A percentile compares a stretch with the other conserved stretches of the same genome.
Evolutionary conservation across 2,329 filamentous ascomycete genomes (phyloP).

Genomic region (Cladosporium sp.): DNA sequence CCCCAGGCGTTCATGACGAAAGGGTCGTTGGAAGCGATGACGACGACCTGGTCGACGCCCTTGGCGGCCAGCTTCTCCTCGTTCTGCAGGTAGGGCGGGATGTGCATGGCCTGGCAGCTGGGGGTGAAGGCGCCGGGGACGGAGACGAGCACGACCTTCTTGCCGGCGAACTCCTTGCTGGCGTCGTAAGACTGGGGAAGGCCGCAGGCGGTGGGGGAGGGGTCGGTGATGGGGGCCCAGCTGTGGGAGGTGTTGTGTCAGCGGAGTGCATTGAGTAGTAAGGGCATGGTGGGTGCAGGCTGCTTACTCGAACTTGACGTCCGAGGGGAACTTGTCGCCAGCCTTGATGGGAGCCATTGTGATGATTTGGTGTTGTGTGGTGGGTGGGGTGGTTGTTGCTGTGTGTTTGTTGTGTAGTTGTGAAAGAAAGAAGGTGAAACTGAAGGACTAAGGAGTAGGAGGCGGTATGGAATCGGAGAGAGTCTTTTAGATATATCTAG

Average conservation of each 20-base stretch:
- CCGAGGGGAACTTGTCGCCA: constrained; percentile 81
- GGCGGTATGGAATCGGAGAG: not conserved
- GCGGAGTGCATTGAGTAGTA: constrained; percentile 6
- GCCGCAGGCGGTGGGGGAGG: constrained; percentile 72
- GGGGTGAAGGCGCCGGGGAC: constrained; percentile 82
- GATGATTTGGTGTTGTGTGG: constrained; percentile 15
- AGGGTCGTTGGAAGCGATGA: constrained; percentile 81
- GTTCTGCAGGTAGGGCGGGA: constrained; percentile 77
- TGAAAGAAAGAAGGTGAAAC: not conserved
- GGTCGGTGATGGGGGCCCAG: constrained; percentile 78
- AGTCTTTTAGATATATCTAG: not conserved
- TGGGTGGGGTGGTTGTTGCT: not conserved
- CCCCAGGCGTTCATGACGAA: constrained; percentile 88
- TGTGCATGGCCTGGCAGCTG: constrained; percentile 77
- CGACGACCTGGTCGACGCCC: constrained; percentile 78
- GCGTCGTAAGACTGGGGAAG: constrained; percentile 77
- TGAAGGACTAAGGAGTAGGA: not conserved
- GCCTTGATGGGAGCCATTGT: constrained; percentile 69
- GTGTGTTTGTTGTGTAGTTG: not conserved
- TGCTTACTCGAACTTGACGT: constrained; percentile 71
- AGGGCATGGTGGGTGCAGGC: constrained; percentile 1
- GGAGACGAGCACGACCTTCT: constrained; percentile 70
- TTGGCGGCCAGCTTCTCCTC: constrained; percentile 70
- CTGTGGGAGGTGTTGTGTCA: constrained; percentile 39
- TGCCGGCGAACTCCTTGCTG: constrained; percentile 70